Conservation (phyloP, 768 basidiomycete genomes). For the Kondoa malvinella region DNA sequence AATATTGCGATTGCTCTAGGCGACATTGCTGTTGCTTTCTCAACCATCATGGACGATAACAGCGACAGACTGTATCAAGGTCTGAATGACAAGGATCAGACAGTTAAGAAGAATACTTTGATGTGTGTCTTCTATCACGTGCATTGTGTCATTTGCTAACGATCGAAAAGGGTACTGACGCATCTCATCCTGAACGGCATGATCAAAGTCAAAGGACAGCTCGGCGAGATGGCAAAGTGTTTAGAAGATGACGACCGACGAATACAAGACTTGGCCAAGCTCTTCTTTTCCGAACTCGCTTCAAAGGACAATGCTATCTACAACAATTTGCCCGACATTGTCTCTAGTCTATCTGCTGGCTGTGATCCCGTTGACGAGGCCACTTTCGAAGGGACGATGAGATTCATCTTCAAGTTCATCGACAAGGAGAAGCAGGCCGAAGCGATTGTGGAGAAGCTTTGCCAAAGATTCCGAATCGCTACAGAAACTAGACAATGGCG, state of each 20-base stretch:
- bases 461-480: constrained; percentile 77
- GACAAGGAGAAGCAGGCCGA: constrained; percentile 99
- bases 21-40: constrained; percentile 96
- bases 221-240: constrained; percentile 99
- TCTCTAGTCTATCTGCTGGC: constrained; percentile 82
- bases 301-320: constrained; percentile 99
- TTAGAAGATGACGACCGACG: constrained; percentile 74
- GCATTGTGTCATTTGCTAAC: not conserved
- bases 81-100: constrained; percentile 63
- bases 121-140: constrained; percentile 55
- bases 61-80: constrained; percentile 88
- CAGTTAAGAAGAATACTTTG: constrained; percentile 96
- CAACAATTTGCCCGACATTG: constrained; percentile 91
- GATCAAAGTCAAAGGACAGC: constrained; percentile 98
- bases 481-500: constrained; percentile 90
- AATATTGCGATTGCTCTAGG: constrained; percentile 97
- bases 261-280: constrained; percentile 82
- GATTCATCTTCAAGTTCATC: constrained; percentile 88
- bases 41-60: constrained; percentile 90
- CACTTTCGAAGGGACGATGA: constrained; percentile 77
- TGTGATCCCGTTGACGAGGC: constrained; percentile 83
- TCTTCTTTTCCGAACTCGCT: constrained; percentile 90
- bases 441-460: constrained; percentile 89
- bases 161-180: constrained; percentile 43
- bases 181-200: constrained; percentile 83